Evolutionary conservation across 371 early-diverging fungal species (phyloP).

Genomic region (Lichtheimia ornata): DNA sequence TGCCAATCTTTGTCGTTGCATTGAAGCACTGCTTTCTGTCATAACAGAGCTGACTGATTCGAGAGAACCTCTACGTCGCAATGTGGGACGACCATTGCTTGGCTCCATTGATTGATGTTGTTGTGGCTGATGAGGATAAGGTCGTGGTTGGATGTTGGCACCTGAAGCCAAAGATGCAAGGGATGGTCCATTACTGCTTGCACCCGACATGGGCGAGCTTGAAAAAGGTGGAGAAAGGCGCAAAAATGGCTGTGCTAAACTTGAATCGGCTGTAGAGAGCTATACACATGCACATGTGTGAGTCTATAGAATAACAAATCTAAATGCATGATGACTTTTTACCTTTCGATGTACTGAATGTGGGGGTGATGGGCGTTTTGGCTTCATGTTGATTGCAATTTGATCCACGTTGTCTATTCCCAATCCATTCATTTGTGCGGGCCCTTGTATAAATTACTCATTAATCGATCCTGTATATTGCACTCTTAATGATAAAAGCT

Average conservation of each 20-base stretch:
- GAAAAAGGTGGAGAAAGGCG: constrained; percentile 33
- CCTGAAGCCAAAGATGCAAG: constrained; percentile 45
- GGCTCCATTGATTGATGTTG: constrained; percentile 3
- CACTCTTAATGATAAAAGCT: no score
- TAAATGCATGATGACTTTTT: neutral
- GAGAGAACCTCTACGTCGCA: constrained; percentile 42
- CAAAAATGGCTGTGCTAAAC: constrained; percentile 11
- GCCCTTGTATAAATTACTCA: neutral
- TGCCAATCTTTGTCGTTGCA: constrained; percentile 41
- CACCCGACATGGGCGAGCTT: constrained; percentile 35
- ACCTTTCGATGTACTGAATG: constrained; percentile 33
- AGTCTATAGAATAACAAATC: neutral
- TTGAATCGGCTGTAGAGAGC: constrained; percentile 16
- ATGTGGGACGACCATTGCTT: constrained; percentile 27
- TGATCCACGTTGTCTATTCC: constrained; percentile 41
- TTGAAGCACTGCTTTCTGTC: constrained; percentile 41
- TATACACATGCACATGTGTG: neutral
- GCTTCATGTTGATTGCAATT: constrained; percentile 32
- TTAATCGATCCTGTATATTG: no score
- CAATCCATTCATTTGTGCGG: constrained; percentile 23
- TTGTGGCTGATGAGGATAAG: neutral
- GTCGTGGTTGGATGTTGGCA: constrained; percentile 31
- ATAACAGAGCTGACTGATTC: constrained; percentile 45
- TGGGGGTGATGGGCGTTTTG: constrained; percentile 24
- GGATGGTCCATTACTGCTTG: constrained; percentile 31